Conservation (phyloP, 2,329 filamentous ascomycete genomes). For the Nothopassalora personata region DNA sequence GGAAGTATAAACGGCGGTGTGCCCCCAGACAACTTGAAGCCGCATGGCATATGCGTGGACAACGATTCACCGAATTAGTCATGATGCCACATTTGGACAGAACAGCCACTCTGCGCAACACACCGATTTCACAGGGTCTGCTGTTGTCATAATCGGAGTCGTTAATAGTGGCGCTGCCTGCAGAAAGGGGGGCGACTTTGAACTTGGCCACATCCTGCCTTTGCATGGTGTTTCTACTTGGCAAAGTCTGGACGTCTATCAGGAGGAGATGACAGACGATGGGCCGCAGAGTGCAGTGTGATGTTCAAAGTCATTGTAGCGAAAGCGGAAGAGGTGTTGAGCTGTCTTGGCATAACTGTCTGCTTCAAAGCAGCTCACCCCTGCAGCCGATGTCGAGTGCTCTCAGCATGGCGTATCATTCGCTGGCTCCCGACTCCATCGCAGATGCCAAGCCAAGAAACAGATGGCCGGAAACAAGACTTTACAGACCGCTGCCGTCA, state of each 20-base stretch:
- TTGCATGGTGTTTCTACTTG: background rate
- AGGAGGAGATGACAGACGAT: background rate
- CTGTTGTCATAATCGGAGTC: background rate
- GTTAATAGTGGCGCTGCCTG: background rate
- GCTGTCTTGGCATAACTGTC: background rate
- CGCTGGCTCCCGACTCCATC: background rate
- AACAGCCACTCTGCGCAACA: background rate
- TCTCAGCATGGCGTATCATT: background rate
- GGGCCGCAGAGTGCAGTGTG: background rate
- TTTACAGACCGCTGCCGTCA: background rate
- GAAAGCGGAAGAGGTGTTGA: background rate
- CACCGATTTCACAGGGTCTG: background rate
- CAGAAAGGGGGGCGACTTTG: background rate
- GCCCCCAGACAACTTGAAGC: background rate
- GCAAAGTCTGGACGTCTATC: background rate
- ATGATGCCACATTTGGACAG: background rate
- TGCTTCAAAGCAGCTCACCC: background rate
- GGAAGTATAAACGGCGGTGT: constrained; percentile 2
- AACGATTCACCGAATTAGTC: background rate
- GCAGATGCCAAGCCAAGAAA: background rate
- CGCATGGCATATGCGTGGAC: background rate
- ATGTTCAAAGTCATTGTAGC: background rate
- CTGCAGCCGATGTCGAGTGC: background rate
- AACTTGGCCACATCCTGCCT: background rate
- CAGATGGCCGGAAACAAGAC: background rate